Percentiles rank a stretch among this genome's conserved stretches.
Conservation (phyloP, 164 flowering plant species). For the Berberis vulgaris region DNA sequence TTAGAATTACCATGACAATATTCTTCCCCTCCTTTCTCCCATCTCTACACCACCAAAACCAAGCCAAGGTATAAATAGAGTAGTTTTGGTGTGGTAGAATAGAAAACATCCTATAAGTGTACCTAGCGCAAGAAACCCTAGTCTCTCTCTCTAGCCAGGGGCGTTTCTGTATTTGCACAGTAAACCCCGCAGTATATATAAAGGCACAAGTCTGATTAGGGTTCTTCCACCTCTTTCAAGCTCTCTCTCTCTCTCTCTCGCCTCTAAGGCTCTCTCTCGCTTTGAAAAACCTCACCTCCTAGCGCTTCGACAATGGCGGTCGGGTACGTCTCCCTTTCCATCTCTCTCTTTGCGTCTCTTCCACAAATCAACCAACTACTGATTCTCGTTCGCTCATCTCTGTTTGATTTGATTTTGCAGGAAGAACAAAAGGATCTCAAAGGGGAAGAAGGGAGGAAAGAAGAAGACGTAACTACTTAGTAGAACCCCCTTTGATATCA, state of each 20-base stretch:
- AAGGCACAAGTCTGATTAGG: neutral
- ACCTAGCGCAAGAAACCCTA: no score
- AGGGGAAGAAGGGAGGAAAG: slow-evolving; percentile 35
- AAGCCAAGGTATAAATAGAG: no score
- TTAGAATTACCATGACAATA: no score
- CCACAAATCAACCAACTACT: neutral
- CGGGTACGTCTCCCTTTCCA: slow-evolving; percentile 10
- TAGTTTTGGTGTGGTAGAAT: no score
- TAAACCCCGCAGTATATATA: no score
- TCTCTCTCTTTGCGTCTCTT: neutral
- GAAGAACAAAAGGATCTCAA: slow-evolving; percentile 33
- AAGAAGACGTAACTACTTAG: slow-evolving; percentile 19
- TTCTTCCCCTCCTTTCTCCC: no score
- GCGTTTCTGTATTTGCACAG: no score
- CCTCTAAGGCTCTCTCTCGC: neutral
- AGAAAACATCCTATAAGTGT: no score
- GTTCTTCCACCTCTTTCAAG: neutral
- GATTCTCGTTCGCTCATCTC: neutral
- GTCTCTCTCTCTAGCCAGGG: no score
- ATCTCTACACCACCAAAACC: no score
- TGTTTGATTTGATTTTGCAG: slow-evolving; percentile 12
- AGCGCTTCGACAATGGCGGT: slow-evolving; percentile 14
- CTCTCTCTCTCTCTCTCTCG: neutral
- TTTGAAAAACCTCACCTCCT: neutral
- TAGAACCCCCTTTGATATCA: neutral